Percentiles rank a stretch among this genome's conserved stretches.
phyloP scores from a whole-genome alignment of 345 rosid species.

The Eucalyptus victrix region DNA sequence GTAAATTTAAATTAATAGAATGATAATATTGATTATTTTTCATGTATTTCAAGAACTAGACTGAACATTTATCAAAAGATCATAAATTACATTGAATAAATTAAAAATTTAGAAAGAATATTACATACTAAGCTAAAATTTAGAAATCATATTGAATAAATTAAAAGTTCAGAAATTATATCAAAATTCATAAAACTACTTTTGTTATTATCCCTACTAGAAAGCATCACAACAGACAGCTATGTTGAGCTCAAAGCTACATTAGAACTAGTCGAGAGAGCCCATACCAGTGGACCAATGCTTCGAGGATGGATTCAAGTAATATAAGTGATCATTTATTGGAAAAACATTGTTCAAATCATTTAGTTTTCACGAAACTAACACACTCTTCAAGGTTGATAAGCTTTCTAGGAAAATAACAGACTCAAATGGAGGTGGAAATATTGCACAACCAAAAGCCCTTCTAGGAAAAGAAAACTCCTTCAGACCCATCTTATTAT shows the following conservation, averaged over 20 bases:
- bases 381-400: not conserved
- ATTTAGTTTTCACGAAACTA: no score
- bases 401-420: rapidly evolving
- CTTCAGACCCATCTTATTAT: rapidly evolving
- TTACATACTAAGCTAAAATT: no score
- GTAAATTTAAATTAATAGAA: no score
- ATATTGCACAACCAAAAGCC: not conserved
- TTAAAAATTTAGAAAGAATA: no score
- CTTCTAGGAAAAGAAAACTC: not conserved
- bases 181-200: no score
- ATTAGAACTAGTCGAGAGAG: no score
- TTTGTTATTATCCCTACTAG: rapidly evolving
- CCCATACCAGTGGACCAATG: not conserved
- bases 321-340: no score
- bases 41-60: rapidly evolving
- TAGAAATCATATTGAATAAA: rapidly evolving
- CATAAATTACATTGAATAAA: no score
- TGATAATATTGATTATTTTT: no score
- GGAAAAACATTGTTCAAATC: rapidly evolving
- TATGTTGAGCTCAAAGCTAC: not conserved
- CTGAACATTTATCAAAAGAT: rapidly evolving
- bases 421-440: not conserved
- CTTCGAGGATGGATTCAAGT: not conserved
- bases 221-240: not conserved
- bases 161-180: rapidly evolving